Evolutionary conservation across 2,329 filamentous ascomycete genomes (phyloP).

Genomic region (Alternaria sp.): DNA sequence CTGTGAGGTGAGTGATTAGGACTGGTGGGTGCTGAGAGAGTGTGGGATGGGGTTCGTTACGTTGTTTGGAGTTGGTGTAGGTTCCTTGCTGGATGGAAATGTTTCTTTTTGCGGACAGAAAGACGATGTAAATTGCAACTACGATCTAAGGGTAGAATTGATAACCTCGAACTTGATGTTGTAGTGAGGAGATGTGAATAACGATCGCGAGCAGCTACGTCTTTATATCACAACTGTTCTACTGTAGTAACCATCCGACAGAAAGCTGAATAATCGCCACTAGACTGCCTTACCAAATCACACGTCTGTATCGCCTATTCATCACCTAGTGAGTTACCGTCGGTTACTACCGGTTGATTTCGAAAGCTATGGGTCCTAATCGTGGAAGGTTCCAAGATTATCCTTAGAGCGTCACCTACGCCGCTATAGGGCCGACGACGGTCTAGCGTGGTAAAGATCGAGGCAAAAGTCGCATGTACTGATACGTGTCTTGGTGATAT

Average conservation of each 20-base stretch:
- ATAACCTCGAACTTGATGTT: too few species aligned
- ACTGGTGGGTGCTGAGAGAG: neutral
- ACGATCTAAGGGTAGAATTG: too few species aligned
- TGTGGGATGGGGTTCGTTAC: neutral
- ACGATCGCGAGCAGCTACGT: neutral
- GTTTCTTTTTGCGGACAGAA: too few species aligned
- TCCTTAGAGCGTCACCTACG: neutral
- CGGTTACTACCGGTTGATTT: neutral
- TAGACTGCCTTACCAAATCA: neutral
- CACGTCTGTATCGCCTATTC: neutral
- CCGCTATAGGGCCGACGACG: neutral
- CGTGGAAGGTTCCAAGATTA: neutral
- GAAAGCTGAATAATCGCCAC: neutral
- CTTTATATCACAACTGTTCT: neutral
- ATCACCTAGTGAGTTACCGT: neutral
- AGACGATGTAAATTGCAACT: too few species aligned
- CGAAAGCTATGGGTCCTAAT: neutral
- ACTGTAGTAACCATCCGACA: neutral
- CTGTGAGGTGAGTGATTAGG: neutral
- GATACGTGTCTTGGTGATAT: neutral
- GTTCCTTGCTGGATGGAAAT: too few species aligned
- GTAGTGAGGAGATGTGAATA: too few species aligned
- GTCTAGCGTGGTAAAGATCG: neutral
- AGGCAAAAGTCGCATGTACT: conserved; percentile 1
- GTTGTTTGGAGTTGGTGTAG: too few species aligned